Evolutionary conservation across 177 flowering plant genomes (phyloP), one percentile per base, ranked within the genome.

Genomic region (Tripterygium wilfordii): DNA sequence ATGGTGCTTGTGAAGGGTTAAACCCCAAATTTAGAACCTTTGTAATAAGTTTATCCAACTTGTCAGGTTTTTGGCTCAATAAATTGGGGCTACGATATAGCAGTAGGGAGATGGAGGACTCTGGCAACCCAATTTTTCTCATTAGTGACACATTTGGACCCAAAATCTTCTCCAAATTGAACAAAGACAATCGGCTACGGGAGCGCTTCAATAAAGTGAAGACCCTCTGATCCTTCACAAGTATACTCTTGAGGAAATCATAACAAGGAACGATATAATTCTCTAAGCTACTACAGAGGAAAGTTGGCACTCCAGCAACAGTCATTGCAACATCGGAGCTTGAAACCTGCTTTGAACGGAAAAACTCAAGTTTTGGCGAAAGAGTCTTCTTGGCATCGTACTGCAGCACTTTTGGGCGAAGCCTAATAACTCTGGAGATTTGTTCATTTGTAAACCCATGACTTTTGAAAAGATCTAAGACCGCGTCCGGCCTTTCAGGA

Each of bases 331-430:
- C 46, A 12, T 36, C 24, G 6, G 31, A 2, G 1, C 15, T 8
- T 1, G 53, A 51, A 13, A 51, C 0, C 1, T 53, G 61, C 8
- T 27, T 51, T 8, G 66, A 62, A 31, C 8, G 19, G n/a, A 51
- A 46, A 39, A 62, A 62, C 49, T 46, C 45, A 17, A 62, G 38
- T 30, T 56, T 62, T 9, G 66, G 61, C 49, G 56, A 33, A 52
- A 62, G 48, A 33, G 33, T 57, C 0, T 30, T 40, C 27, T 51
- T 32, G 18, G 61, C 37, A 42, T 27, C 25, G n/a, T 49, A 17
- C 0, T 40, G 0, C 15, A 62, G 57, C 6, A 56, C 3, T 0
- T 0, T 0, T 1, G 66, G 61, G 2, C 33, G 32, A 10, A 8
- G 45, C 20, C 31, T 56, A 18, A 56, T 22, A 7, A 51, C 13